These are phyloP conservation scores for Artemisia argyi DNA, from an alignment of 129 eudicot genomes.

Conservation along the genomic window DNA sequence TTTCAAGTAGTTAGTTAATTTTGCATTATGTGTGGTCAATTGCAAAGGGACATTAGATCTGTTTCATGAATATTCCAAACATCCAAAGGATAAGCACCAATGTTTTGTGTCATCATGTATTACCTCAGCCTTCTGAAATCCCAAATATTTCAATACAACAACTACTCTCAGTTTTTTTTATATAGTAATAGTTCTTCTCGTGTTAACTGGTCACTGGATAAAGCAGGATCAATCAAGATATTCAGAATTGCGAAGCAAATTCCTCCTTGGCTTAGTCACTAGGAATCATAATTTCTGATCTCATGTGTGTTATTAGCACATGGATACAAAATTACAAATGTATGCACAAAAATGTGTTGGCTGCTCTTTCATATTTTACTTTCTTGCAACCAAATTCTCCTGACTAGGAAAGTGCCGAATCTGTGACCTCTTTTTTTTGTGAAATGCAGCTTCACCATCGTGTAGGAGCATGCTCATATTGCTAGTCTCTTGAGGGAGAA, in stretches of 20 bases:
- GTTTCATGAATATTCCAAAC: neutral
- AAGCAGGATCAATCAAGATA: constrained; percentile 35
- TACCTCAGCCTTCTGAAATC: neutral
- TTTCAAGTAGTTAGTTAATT: neutral
- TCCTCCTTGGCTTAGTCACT: neutral
- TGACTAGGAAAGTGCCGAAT: constrained; percentile 9
- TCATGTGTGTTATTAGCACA: too few relatives aligned
- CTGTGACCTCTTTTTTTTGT: neutral
- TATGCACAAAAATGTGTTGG: too few relatives aligned
- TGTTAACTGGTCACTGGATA: constrained; percentile 12
- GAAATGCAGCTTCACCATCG: constrained; percentile 36
- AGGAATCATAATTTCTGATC: too few relatives aligned
- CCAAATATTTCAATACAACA: neutral
- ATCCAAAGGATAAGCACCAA: neutral
- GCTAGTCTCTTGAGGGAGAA: constrained; percentile 24
- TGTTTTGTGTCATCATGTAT: constrained; percentile 13
- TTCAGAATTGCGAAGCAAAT: constrained; percentile 27
- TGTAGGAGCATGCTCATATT: constrained; percentile 19
- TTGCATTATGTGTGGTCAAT: constrained; percentile 18
- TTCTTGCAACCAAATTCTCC: neutral
- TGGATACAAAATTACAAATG: too few relatives aligned
- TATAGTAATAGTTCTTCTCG: neutral
- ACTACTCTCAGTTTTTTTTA: constrained; percentile 11
- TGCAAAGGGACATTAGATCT: constrained; percentile 2
- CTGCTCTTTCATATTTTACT: too few relatives aligned